phyloP scores from a whole-genome alignment of 495 filamentous ascomycete genomes.

The Talaromyces borbonicus region DNA sequence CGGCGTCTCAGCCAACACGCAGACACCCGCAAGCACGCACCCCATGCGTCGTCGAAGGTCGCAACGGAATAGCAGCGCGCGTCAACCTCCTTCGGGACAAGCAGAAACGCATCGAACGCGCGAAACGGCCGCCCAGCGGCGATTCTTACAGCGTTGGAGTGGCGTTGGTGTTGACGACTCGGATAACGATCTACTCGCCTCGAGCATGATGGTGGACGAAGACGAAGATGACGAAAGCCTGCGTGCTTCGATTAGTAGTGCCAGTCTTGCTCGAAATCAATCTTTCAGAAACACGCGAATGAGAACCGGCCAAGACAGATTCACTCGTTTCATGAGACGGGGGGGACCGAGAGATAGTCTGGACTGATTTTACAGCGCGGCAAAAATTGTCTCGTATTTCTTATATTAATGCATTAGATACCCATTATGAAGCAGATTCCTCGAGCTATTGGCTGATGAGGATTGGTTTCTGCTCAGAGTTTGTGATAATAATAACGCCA shows the following conservation, averaged over 20 bases:
- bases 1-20: not conserved
- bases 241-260: conserved; percentile 30
- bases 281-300: not conserved
- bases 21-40: not conserved
- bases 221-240: conserved; percentile 26
- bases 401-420: not conserved
- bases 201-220: conserved; percentile 31
- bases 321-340: conserved; percentile 27
- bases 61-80: not conserved
- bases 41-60: not conserved
- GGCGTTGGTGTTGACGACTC: conserved; percentile 20
- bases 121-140: conserved; percentile 34
- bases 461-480: too few species aligned
- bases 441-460: not conserved
- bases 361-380: conserved; percentile 12
- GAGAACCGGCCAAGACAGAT: conserved; percentile 14
- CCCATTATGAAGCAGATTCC: not conserved
- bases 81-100: conserved; percentile 12
- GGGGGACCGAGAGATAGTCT: conserved; percentile 34
- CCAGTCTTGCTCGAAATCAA: not conserved
- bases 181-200: conserved; percentile 24
- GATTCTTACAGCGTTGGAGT: conserved; percentile 38
- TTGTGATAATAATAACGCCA: too few species aligned
- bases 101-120: conserved; percentile 12
- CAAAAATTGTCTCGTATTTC: not conserved